phyloP scores from a whole-genome alignment of 306 rosid genomes.

The Gynostemma pentaphyllum region DNA sequence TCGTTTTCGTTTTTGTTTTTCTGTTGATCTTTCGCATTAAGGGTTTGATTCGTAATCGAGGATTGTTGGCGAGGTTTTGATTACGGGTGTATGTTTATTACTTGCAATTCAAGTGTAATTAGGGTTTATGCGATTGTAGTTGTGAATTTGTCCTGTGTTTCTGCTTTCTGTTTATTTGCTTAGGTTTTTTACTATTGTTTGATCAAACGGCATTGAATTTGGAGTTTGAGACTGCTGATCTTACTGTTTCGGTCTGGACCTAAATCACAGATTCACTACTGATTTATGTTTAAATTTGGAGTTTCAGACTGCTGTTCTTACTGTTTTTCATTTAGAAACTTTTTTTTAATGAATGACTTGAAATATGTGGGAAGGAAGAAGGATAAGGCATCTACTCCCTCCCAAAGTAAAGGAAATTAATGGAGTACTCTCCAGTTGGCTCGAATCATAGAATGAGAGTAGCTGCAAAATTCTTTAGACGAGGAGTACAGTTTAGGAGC shows the following conservation, averaged over 20 bases:
- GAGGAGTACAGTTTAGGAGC: no score
- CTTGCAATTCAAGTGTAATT: slow-evolving; percentile 13
- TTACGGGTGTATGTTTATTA: background rate
- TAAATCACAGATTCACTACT: no score
- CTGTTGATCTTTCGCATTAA: background rate
- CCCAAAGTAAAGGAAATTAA: background rate
- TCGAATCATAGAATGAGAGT: no score
- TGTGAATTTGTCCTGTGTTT: background rate
- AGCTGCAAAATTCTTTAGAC: no score
- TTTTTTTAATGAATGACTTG: no score
- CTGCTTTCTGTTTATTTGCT: background rate
- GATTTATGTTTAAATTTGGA: no score
- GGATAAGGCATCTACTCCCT: background rate
- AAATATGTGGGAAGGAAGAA: no score
- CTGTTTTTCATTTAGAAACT: no score
- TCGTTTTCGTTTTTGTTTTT: background rate
- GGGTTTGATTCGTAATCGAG: background rate
- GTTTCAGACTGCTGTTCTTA: no score
- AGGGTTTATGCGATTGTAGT: slow-evolving; percentile 32
- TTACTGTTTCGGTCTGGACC: no score
- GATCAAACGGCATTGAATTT: background rate
- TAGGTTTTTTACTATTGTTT: background rate
- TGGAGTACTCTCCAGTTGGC: no score
- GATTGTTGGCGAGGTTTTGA: slow-evolving; percentile 1
- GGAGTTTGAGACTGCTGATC: background rate